Base-by-base conservation (phyloP, 2,329 filamentous ascomycete species). In the Aureobasidium sp. region DNA sequence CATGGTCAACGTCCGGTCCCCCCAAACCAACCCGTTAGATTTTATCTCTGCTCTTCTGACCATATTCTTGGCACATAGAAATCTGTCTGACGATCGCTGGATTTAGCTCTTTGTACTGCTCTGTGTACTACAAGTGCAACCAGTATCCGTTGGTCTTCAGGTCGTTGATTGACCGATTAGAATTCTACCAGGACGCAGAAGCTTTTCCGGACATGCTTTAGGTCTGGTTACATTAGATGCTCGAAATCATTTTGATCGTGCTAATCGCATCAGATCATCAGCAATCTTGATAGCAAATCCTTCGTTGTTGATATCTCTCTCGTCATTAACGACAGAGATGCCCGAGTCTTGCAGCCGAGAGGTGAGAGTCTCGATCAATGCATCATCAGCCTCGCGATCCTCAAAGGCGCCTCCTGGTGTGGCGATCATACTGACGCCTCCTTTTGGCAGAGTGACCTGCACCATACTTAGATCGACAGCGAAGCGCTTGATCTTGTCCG, bases 391-490 rank as follows among this genome's bases (percentile, higher is more conserved):
- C 36, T 76, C 69, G 2, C 69, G 65, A 69, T 84, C 78, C 65
- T 78, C 73, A 67, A 87, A 89, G 0, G 84, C 74, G 2, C 75
- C 79, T 1, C 74, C 78, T 22, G 70, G 81, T 68, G 66, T 78
- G 8, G 84, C 78, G 51, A 90, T 78, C 74, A 83, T 79, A 68
- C 86, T 89, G 14, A 88, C 71, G 0, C 86, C 87, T 0, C 79
- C 81, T 11, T 70, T 75, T 0, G 87, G 87, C 8, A 89, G 69
- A 72, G 86, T 80, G 0, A 90, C 78, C 65, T 84, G 75, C 1
- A 84, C 76, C 59, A 75, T 69, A 0, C 74, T 69, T 11, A 76
- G 75, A 17, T 74, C 67, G n/a, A 65, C 73, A 0, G 77, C 74
- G 53, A 74, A 69, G 0, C 68, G 67, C 41, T 66, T 76, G 41